These are phyloP conservation scores for Pseudotsuga menziesii DNA, from an alignment of 75 land plant genomes.

Conservation along the genomic window DNA sequence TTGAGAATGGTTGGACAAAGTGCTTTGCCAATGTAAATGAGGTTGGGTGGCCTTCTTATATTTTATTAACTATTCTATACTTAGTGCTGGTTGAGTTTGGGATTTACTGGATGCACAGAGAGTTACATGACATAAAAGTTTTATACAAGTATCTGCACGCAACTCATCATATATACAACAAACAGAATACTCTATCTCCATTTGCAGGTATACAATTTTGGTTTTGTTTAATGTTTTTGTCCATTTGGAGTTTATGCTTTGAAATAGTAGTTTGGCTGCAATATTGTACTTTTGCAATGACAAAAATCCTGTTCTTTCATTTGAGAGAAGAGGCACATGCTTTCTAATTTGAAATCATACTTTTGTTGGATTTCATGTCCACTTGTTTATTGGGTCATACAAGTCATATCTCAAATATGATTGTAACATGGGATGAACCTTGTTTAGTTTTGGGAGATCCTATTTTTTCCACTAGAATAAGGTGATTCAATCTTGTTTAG, in stretches of 20 bases:
- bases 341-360: not conserved
- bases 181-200: constrained; percentile 94
- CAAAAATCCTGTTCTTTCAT: not conserved
- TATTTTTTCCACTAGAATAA: not conserved
- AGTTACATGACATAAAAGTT: constrained; percentile 87
- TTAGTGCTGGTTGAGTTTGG: constrained; percentile 81
- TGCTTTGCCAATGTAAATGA: constrained; percentile 61
- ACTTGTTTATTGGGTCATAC: not conserved
- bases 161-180: constrained; percentile 96
- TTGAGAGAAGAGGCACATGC: not conserved
- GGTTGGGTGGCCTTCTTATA: constrained; percentile 58
- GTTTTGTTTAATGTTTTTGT: not conserved
- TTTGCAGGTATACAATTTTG: constrained; percentile 73
- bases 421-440: not conserved
- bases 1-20: constrained; percentile 89
- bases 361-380: not conserved
- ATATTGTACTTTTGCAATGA: not conserved
- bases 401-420: not conserved
- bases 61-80: constrained; percentile 32
- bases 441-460: constrained; percentile 2
- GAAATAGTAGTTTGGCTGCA: not conserved
- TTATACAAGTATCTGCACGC: constrained; percentile 92
- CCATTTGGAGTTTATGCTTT: no score
- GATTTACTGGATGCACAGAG: constrained; percentile 96
- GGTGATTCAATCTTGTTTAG: not conserved